phyloP scores from a whole-genome alignment of 768 basidiomycete genomes.

The Tulasnella sp. region DNA sequence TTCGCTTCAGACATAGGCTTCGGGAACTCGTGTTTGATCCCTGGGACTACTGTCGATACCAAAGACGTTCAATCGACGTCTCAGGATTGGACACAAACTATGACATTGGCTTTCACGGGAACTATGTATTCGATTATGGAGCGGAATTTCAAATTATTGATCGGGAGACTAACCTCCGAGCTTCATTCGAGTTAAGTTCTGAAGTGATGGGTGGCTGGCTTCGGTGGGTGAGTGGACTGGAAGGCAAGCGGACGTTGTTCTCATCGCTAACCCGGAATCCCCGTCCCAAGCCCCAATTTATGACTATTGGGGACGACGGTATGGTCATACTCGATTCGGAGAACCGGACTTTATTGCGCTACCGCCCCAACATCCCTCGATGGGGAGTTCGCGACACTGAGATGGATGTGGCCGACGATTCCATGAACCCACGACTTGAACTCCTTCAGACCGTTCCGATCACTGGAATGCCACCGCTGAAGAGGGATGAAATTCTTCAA shows the following conservation, averaged over 20 bases:
- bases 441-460: not conserved
- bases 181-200: not conserved
- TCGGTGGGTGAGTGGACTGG: not conserved
- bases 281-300: not conserved
- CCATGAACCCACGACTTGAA: not conserved
- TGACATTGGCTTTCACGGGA: not conserved
- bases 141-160: not conserved
- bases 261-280: not conserved
- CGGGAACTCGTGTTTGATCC: conserved; percentile 7
- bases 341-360: not conserved
- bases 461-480: not conserved
- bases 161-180: not conserved
- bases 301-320: not conserved
- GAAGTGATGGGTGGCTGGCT: not conserved
- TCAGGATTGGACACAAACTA: not conserved
- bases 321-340: not conserved
- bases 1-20: not conserved
- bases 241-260: not conserved
- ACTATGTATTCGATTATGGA: not conserved
- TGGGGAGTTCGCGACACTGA: not conserved
- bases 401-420: not conserved
- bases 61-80: not conserved
- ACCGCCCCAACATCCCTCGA: not conserved
- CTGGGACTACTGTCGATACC: not conserved
- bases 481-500: not conserved